Conservation (phyloP, 805 yeast genomes). For the Zygotorulaspora danielsina region DNA sequence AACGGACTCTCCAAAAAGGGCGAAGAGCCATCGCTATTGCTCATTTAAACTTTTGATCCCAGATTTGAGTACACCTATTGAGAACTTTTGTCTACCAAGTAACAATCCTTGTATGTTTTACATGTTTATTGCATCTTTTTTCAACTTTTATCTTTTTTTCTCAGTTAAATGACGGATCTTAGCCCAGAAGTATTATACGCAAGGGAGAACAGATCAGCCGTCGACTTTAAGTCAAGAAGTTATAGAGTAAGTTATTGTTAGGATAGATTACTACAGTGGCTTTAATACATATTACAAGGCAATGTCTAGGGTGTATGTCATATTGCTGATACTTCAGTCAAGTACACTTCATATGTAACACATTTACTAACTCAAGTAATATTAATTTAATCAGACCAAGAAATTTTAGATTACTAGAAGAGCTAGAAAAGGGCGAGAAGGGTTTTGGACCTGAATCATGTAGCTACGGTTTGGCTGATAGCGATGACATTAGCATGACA, state of each 20-base stretch:
- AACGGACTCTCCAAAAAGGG: conserved; percentile 39
- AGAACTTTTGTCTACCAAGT: too few relatives aligned
- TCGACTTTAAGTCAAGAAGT: not conserved
- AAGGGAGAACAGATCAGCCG: conserved; percentile 1
- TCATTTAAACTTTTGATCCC: conserved; percentile 11
- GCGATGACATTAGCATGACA: conserved; percentile 89
- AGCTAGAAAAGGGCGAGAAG: conserved; percentile 95
- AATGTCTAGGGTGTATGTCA: conserved; percentile 48
- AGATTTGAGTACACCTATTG: not conserved
- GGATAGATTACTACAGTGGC: not conserved
- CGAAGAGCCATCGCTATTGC: conserved; percentile 34
- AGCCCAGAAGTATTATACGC: too few relatives aligned
- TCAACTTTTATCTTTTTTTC: not conserved
- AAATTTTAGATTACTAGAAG: conserved; percentile 90
- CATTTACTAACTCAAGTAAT: too few relatives aligned
- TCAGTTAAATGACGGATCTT: too few relatives aligned
- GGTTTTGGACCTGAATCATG: conserved; percentile 96
- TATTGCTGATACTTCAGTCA: too few relatives aligned
- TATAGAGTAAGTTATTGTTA: not conserved
- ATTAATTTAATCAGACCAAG: conserved; percentile 52
- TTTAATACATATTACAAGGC: not conserved
- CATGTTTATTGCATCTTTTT: too few relatives aligned
- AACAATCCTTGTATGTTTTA: too few relatives aligned
- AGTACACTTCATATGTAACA: too few relatives aligned
- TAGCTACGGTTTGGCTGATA: conserved; percentile 87